phyloP scores from a whole-genome alignment of 1,284 basidiomycete species.

The Hymenochaete sp. region DNA sequence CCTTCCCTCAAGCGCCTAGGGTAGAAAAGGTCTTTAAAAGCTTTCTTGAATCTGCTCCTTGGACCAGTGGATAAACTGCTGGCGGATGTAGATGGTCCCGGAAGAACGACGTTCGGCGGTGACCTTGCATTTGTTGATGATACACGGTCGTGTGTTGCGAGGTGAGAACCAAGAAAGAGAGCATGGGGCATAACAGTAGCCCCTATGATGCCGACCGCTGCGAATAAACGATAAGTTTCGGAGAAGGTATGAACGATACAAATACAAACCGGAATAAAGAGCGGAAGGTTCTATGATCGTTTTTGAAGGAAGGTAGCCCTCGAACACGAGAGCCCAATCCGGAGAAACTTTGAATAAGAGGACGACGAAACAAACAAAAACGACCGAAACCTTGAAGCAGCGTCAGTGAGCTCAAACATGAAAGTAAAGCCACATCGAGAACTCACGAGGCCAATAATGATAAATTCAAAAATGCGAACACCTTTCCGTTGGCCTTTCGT shows the following conservation, averaged over 20 bases:
- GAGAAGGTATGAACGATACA: neutral
- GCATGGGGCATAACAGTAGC: conserved; percentile 90
- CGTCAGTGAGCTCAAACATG: conserved; percentile 1
- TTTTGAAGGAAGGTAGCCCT: conserved; percentile 79
- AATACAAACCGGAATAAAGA: conserved; percentile 68
- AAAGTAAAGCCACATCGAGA: neutral
- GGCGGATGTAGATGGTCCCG: conserved; percentile 3
- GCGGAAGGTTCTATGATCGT: conserved; percentile 52
- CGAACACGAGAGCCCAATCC: conserved; percentile 71
- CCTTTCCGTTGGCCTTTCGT: conserved; percentile 39
- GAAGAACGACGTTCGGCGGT: neutral
- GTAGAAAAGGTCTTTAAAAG: conserved; percentile 12
- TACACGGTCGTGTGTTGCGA: conserved; percentile 74
- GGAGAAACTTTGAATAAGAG: conserved; percentile 71
- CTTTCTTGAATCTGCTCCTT: conserved; percentile 2
- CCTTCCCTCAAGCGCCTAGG: neutral
- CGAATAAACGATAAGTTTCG: neutral
- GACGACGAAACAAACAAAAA: conserved; percentile 76
- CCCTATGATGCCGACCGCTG: conserved; percentile 76
- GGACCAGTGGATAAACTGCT: neutral
- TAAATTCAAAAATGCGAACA: conserved; percentile 64
- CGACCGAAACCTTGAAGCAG: conserved; percentile 60
- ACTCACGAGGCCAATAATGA: conserved; percentile 55
- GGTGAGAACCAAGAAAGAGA: conserved; percentile 80
- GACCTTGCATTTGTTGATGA: conserved; percentile 22